Percentiles rank a stretch among this genome's conserved stretches.
These are phyloP conservation scores for Gardenia jasminoides DNA, from an alignment of 257 asterid genomes.

Conservation along the genomic window DNA sequence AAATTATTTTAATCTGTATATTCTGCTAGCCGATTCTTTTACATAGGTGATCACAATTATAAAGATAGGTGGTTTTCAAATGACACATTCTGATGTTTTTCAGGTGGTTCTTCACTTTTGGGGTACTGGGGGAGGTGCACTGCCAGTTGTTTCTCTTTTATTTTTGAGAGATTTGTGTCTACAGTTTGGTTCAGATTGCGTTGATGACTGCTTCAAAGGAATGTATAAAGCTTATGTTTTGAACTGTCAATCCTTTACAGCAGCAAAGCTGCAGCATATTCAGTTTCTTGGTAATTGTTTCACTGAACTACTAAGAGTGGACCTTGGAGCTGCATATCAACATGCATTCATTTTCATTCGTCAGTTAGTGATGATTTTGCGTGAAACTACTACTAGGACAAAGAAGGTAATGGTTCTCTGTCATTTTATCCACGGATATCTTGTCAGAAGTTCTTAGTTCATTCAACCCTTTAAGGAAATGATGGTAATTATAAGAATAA, in stretches of 20 bases:
- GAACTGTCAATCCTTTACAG: conserved; percentile 74
- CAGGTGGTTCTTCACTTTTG: conserved; percentile 96
- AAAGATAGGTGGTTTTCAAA: neutral
- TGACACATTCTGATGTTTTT: conserved; percentile 16
- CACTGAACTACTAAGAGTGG: conserved; percentile 65
- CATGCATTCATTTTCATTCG: conserved; percentile 87
- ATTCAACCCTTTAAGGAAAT: neutral
- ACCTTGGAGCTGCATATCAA: conserved; percentile 76
- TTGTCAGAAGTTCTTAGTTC: neutral
- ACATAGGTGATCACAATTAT: neutral
- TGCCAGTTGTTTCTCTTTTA: conserved; percentile 83
- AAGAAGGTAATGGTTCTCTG: conserved; percentile 41
- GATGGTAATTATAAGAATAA: neutral
- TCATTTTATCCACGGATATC: neutral
- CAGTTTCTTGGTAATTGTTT: conserved; percentile 88
- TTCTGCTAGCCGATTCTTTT: neutral
- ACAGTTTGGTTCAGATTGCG: conserved; percentile 76
- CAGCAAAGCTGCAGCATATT: conserved; percentile 80
- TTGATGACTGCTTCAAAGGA: conserved; percentile 85
- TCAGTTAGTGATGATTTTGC: conserved; percentile 78
- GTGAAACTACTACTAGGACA: conserved; percentile 64
- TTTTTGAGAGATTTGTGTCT: conserved; percentile 80
- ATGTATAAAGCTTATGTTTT: conserved; percentile 87
- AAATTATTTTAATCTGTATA: neutral
- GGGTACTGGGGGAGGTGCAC: conserved; percentile 94